A percentile compares a stretch with the other conserved stretches of the same genome.
phyloP scores from a whole-genome alignment of 228 moss, liverwort and hornwort genomes.

The Sphagnum magellanicum region DNA sequence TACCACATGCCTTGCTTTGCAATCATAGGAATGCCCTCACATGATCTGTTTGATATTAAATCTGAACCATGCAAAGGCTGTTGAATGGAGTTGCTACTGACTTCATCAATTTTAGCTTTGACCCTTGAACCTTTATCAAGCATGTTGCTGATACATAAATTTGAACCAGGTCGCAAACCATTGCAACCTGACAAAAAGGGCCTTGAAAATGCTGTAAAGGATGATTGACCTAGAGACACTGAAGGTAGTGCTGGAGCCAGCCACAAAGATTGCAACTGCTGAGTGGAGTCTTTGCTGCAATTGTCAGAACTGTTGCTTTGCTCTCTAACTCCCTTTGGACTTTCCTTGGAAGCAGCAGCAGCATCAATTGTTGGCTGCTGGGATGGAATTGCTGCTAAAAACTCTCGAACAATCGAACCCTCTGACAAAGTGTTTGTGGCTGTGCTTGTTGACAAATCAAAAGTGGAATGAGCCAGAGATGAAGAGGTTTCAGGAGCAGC shows the following conservation, averaged over 20 bases:
- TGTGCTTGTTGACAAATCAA: neutral
- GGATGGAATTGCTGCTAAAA: too few relatives aligned
- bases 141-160: neutral
- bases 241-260: neutral
- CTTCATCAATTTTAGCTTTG: neutral
- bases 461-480: neutral
- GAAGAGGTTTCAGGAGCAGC: neutral
- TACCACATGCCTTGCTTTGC: neutral
- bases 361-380: neutral
- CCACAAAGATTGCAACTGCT: neutral
- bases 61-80: neutral
- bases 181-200: neutral
- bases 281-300: neutral
- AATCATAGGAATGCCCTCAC: neutral
- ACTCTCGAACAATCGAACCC: too few relatives aligned
- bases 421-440: neutral
- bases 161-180: neutral
- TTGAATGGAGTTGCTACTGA: neutral
- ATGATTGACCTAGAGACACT: neutral
- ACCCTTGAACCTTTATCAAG: neutral
- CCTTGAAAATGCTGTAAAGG: neutral
- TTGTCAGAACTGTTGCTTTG: neutral
- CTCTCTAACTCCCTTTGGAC: neutral
- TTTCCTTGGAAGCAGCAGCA: neutral
- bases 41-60: neutral